Percentiles rank a stretch among this genome's conserved stretches.
These are phyloP conservation scores for Leccinum ponderosum DNA, from an alignment of 1,284 basidiomycete species.

Conservation along the genomic window DNA sequence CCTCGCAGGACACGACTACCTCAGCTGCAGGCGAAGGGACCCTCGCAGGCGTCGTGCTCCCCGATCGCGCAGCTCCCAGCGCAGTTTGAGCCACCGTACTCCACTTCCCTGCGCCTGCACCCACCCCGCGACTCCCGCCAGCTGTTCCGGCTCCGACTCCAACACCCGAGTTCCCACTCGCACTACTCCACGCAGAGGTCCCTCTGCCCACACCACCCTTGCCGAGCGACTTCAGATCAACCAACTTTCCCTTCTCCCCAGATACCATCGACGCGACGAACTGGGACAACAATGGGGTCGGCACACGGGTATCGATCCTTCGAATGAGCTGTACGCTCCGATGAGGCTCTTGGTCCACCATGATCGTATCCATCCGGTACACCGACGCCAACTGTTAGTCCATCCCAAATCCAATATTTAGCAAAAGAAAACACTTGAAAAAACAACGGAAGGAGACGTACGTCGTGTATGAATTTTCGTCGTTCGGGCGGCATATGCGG, in stretches of 20 bases:
- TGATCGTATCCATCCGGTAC: slow-evolving; percentile 80
- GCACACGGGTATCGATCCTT: slow-evolving; percentile 78
- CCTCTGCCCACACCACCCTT: neutral
- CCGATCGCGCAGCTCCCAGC: slow-evolving; percentile 13
- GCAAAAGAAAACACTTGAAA: neutral
- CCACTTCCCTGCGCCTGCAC: slow-evolving; percentile 14
- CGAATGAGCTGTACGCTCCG: slow-evolving; percentile 78
- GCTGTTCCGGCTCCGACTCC: neutral
- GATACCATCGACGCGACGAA: slow-evolving; percentile 11
- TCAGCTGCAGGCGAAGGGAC: slow-evolving; percentile 22
- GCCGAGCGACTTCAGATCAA: slow-evolving; percentile 45
- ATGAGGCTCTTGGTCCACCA: slow-evolving; percentile 86
- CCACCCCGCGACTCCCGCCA: neutral
- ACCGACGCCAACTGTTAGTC: slow-evolving; percentile 59
- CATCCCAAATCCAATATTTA: neutral
- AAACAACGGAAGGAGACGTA: slow-evolving; percentile 35
- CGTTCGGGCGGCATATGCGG: slow-evolving; percentile 80
- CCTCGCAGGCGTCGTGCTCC: slow-evolving; percentile 18
- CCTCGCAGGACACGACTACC: slow-evolving; percentile 7
- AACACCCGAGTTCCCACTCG: neutral
- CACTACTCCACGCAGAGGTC: slow-evolving; percentile 3
- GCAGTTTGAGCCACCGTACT: slow-evolving; percentile 22
- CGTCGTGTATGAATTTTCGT: slow-evolving; percentile 77
- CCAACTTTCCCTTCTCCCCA: slow-evolving; percentile 53
- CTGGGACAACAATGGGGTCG: slow-evolving; percentile 67